These are phyloP conservation scores for Wallacemonas sp. DNA, from an alignment of 208 protist species.

Conservation along the genomic window DNA sequence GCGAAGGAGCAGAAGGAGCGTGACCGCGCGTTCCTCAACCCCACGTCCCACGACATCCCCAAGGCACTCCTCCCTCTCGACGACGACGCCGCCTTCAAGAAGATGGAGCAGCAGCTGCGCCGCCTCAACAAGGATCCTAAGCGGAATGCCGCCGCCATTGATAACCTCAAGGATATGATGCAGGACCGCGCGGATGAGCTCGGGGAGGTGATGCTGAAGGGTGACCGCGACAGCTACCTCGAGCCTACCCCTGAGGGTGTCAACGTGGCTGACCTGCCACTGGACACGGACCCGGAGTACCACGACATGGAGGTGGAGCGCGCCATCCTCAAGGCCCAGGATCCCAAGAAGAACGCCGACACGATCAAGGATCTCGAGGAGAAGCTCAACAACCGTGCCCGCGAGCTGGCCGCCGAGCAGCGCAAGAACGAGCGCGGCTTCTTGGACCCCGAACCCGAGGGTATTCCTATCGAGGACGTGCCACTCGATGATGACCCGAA, in stretches of 20 bases:
- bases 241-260: slow-evolving; percentile 65
- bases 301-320: slow-evolving; percentile 64
- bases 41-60: slow-evolving; percentile 54
- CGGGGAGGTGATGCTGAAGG: slow-evolving; percentile 53
- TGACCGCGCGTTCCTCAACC: slow-evolving; percentile 57
- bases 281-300: slow-evolving; percentile 63
- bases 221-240: slow-evolving; percentile 68
- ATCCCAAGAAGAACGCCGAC: slow-evolving; percentile 42
- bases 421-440: slow-evolving; percentile 53
- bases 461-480: slow-evolving; percentile 61
- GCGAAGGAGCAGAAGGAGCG: slow-evolving; percentile 55
- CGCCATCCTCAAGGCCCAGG: slow-evolving; percentile 55
- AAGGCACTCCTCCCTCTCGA: slow-evolving; percentile 65
- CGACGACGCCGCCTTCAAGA: slow-evolving; percentile 56
- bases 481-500: slow-evolving; percentile 52
- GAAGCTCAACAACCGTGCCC: slow-evolving; percentile 67
- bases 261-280: slow-evolving; percentile 51
- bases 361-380: slow-evolving; percentile 60
- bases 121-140: slow-evolving; percentile 51
- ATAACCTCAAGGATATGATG: slow-evolving; percentile 71
- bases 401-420: slow-evolving; percentile 59
- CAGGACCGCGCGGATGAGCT: slow-evolving; percentile 71
- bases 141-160: slow-evolving; percentile 59
- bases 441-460: slow-evolving; percentile 71
- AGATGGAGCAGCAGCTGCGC: slow-evolving; percentile 70